Evolutionary conservation across 805 yeast species (phyloP), one percentile per base, ranked within the genome.

Genomic region (Candida qinlingensis): DNA sequence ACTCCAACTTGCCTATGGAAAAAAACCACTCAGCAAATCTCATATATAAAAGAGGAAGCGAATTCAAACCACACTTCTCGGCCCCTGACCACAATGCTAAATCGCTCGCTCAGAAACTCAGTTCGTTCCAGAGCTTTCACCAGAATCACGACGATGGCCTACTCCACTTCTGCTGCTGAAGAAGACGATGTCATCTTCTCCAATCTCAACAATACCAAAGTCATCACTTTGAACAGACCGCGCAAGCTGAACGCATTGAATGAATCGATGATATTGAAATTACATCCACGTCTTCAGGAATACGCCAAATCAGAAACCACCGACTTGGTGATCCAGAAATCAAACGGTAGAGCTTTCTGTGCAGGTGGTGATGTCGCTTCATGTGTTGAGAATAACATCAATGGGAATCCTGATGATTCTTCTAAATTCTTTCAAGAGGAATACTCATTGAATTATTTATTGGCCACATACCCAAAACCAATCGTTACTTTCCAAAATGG

Each of bases 361-460:
- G 96, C 98, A 33, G 99, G 99, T 43, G 99, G 98, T 30, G 99
- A 92, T 65, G 96, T 92, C 40, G 83, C 92, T 38, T 80, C 79
- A 44, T 82, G 90, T 59, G 96, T 92, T 27, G 72, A 72, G 45
- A 71, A 71, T 52, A 86, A 85, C 58, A 56, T 73, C 36, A 56
- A 65, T 2, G 79, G 76, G 11, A 63, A 80, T 27, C 66, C 75
- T 1, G 63, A 61, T 10, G 69, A 73, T 39, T 80, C 89, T 3
- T 62, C 80, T 34, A 77, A 77, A 50, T 87, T 85, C 68, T 92
- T 94, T 72, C 77, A 80, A 51, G 65, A 74, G 47, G 98, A 92
- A 68, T 92, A 94, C 70, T 80, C 83, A 52, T 70, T 94, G 60
- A 83, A 94, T 71, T 86, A 83, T 61, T 70, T 84, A 44, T 72